Base-by-base conservation (phyloP, 805 yeast species). In the Nakazawaea peltata region DNA sequence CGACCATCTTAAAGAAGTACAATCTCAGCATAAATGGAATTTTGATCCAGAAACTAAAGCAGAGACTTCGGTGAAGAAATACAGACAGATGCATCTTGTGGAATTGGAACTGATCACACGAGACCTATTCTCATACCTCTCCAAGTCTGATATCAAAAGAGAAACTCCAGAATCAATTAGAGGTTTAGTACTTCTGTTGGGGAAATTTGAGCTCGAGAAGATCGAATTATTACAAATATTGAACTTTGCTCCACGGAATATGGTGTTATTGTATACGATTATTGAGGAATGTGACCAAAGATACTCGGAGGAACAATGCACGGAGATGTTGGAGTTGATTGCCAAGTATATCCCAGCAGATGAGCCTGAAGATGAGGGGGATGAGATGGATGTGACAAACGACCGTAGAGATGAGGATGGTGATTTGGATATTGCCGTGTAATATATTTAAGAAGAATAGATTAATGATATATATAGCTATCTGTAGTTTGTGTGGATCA, bases 271-370 rank as follows among this genome's bases (percentile, higher is more conserved):
- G 34, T 86, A 77, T 52, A 69, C 92, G 0, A 61, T 90, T 19
- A 76, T 90, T 1, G 98, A 90, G 51, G 97, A 92, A 51, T 90
- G 95, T 56, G 98, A 90, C 46, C 77, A 74, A 42, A 66, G 98
- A 46, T 81, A 87, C 47, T 59, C 62, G n/a, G 84, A 82, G 40
- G 81, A 73, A 1, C 68, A 77, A 41, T 67, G 83, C 32, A 71
- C 75, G 30, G 60, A 63, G 3, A 69, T 90, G 2, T 43, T 90
- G 21, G 70, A 60, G 4, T 66, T 77, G 33, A 65, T 85, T 14
- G 48, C 57, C n/a, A 65, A 65, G 26, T 60, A 69, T 37, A 72
- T 75, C 51, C 84, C 82, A 2, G 48, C 61, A 10, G 51, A 48
- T 8, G 60, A 44, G 4, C 56, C 40, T 4, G 51, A 41, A 5